Percentiles rank a stretch among this genome's conserved stretches.
phyloP scores from a whole-genome alignment of 2,329 filamentous ascomycete species.

The Penicillium sp. region DNA sequence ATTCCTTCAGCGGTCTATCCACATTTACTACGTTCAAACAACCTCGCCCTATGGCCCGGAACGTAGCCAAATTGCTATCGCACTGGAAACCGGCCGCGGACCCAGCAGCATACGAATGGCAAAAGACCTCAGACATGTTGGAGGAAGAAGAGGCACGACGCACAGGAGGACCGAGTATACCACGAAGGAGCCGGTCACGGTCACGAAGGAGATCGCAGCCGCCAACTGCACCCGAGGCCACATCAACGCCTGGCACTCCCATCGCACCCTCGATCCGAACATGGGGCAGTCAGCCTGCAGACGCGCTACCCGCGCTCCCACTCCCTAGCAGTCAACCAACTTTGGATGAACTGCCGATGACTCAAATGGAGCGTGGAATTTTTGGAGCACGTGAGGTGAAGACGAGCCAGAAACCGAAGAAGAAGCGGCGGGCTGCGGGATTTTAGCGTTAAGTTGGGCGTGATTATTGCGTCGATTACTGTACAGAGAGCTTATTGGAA shows the following conservation, averaged over 20 bases:
- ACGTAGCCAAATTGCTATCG: conserved; percentile 39
- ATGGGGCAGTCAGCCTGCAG: conserved; percentile 44
- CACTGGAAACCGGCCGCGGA: conserved; percentile 45
- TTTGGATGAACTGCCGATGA: conserved; percentile 46
- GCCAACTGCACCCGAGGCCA: conserved; percentile 20
- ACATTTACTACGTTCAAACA: conserved; percentile 39
- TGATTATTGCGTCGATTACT: neutral
- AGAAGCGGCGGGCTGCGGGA: conserved; percentile 49
- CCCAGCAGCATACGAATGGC: conserved; percentile 45
- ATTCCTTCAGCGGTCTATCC: conserved; percentile 33
- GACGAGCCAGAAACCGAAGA: conserved; percentile 43
- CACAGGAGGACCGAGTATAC: conserved; percentile 22
- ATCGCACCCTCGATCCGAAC: conserved; percentile 32
- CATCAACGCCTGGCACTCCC: conserved; percentile 34
- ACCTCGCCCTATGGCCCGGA: conserved; percentile 30
- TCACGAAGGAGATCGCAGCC: conserved; percentile 37
- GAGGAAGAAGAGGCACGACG: conserved; percentile 32
- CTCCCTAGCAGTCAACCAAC: conserved; percentile 45
- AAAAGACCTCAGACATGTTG: conserved; percentile 30
- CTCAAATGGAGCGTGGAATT: conserved; percentile 47
- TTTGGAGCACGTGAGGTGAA: conserved; percentile 46
- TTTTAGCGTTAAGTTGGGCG: conserved; percentile 38
- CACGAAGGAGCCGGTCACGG: conserved; percentile 34
- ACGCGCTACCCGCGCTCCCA: conserved; percentile 25
- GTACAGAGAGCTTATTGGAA: too few relatives aligned